Base-by-base conservation (phyloP, 768 basidiomycete genomes). In the Podaxis mareebaensis region DNA sequence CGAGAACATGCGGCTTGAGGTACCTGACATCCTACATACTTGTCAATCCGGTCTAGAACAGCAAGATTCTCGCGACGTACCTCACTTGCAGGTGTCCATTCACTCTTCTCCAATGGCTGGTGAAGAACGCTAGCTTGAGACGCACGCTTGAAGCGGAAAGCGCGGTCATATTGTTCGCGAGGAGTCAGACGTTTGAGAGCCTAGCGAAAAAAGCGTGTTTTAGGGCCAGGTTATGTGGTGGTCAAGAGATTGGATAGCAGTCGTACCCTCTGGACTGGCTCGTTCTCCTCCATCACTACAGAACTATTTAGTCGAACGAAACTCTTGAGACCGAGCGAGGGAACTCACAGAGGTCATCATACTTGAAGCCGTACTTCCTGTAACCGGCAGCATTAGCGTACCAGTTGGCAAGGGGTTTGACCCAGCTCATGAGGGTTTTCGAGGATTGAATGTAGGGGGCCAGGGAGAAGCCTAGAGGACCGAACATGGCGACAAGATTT, bases 321-420 rank as follows among this genome's bases (percentile, higher is more conserved):
- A 30, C 57, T n/a, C 53, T 59, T 56, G 61, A 61, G 58, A 53
- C 61, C 2, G 61, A 68, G 44, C 66, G 58, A 61, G 40, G 64
- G 58, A 28, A 85, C 93, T 76, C 68, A 95, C 93, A 81, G 71
- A 99, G 86, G 83, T 99, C 96, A 75, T 99, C 96, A 74, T 97
- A 96, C 72, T 84, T 87, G 77, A 98, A 85, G 68, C 96, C 96
- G 71, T 92, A 82, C 71, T 88, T 83, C 68, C 96, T 85, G 83
- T 95, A 92, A 44, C 96, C 95, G 42, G 89, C 75, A 59, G 89
- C 77, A 73, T 90, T 74, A 69, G 89, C 89, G 72, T 97, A 98
- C 85, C 89, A 90, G 68, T 84, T 81, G 7, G 95, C 92, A 61
- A 97, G 54, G 61, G 95, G 95, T 64, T 86, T 88, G 66, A 96